Percentiles rank a stretch among this genome's conserved stretches.
phyloP scores from a whole-genome alignment of 2,329 filamentous ascomycete species.

The Arthrobotrys pseudoclavata region DNA sequence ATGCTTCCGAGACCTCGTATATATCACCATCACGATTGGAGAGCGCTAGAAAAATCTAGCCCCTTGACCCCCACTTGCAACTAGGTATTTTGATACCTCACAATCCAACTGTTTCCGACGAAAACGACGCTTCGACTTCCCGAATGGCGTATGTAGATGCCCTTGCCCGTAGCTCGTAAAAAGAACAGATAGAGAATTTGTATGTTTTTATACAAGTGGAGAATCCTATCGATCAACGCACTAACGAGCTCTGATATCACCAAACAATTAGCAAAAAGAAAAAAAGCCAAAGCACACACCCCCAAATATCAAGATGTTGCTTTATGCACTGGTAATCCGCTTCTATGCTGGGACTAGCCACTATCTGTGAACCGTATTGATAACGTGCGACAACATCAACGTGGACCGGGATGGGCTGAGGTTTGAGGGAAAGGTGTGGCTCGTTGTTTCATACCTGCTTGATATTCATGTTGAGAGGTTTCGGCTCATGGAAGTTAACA shows the following conservation, averaged over 20 bases:
- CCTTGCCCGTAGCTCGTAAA: slow-evolving; percentile 20
- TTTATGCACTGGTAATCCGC: slow-evolving; percentile 32
- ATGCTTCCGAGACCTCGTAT: slow-evolving; percentile 44
- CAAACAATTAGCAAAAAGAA: slow-evolving; percentile 10
- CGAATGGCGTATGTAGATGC: slow-evolving; percentile 29
- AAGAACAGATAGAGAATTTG: slow-evolving; percentile 12
- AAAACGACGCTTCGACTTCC: slow-evolving; percentile 41
- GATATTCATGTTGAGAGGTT: neutral
- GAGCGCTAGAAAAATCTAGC: slow-evolving; percentile 20
- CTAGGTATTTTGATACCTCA: slow-evolving; percentile 2
- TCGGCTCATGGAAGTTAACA: slow-evolving; percentile 8
- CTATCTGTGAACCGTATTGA: slow-evolving; percentile 17
- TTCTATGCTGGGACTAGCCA: slow-evolving; percentile 37
- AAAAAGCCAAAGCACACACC: neutral
- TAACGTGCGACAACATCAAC: slow-evolving; percentile 40
- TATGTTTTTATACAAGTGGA: slow-evolving; percentile 9
- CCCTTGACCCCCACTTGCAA: slow-evolving; percentile 6
- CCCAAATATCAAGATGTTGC: slow-evolving; percentile 1
- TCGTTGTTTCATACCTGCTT: slow-evolving; percentile 51
- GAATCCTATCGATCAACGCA: slow-evolving; percentile 29
- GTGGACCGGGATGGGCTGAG: slow-evolving; percentile 31
- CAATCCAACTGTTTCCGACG: slow-evolving; percentile 25
- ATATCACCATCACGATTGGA: slow-evolving; percentile 15
- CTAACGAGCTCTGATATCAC: neutral
- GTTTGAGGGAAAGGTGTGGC: slow-evolving; percentile 49